Conservation (phyloP, 2,329 filamentous ascomycete species). For the Xylariomycetidae sp. region DNA sequence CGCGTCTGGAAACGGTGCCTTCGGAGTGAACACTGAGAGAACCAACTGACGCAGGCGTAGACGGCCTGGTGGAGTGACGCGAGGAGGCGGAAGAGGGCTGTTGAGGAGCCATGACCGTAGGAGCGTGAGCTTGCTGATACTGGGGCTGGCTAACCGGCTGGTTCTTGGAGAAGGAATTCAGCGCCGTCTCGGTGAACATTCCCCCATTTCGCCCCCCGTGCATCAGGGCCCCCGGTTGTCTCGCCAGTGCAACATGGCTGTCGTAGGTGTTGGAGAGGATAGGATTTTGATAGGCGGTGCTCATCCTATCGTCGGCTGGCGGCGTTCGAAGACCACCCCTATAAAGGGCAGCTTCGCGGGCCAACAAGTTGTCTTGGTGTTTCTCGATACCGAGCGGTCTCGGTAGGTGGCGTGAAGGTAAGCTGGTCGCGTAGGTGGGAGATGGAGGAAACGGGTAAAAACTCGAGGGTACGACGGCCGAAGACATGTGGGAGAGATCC, state of each 20-base stretch:
- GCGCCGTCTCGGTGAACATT: conserved; percentile 28
- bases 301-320: conserved; percentile 48
- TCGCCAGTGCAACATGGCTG: conserved; percentile 36
- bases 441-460: conserved; percentile 22
- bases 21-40: conserved; percentile 24
- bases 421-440: conserved; percentile 15
- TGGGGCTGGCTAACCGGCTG: conserved; percentile 20
- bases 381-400: no score
- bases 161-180: conserved; percentile 15
- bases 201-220: conserved; percentile 30
- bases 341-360: conserved; percentile 20
- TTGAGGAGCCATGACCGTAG: conserved; percentile 15
- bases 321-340: conserved; percentile 44
- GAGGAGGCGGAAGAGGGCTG: conserved; percentile 15
- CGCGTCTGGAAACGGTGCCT: conserved; percentile 30
- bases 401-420: conserved; percentile 13
- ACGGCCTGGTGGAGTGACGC: conserved; percentile 30
- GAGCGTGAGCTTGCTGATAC: conserved; percentile 10
- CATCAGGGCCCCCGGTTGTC: conserved; percentile 31
- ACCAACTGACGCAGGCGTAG: conserved; percentile 32
- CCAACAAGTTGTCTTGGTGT: no score
- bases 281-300: conserved; percentile 44
- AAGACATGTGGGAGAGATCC: conserved; percentile 26
- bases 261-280: conserved; percentile 42
- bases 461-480: conserved; percentile 17